phyloP scores from a whole-genome alignment of 163 green algal species.

The Chlamydomonas reinhardtii region DNA sequence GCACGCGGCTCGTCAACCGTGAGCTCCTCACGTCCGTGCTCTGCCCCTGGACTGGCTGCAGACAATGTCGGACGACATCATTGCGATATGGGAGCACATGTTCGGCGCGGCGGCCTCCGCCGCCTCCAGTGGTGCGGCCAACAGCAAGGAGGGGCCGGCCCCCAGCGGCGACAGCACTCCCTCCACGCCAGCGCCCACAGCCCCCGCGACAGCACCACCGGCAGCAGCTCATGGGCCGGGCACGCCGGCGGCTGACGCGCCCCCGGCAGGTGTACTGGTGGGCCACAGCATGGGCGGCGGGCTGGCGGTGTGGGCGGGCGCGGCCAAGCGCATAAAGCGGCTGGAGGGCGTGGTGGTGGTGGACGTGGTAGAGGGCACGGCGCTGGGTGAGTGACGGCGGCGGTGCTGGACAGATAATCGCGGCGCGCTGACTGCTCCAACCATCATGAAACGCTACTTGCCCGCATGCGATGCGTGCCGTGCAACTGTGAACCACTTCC shows the following conservation, averaged over 20 bases:
- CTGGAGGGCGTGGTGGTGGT: conserved; percentile 90
- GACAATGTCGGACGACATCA: conserved; percentile 68
- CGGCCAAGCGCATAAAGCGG: conserved; percentile 59
- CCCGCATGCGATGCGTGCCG: too few relatives aligned
- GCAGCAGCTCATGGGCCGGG: background rate
- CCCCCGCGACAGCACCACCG: background rate
- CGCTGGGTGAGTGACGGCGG: conserved; percentile 67
- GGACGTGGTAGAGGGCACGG: conserved; percentile 95
- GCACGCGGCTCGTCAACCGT: too few relatives aligned
- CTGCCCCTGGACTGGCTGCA: background rate
- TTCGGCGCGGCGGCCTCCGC: conserved; percentile 27
- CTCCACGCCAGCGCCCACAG: background rate
- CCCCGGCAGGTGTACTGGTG: conserved; percentile 78
- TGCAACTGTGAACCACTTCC: too few relatives aligned
- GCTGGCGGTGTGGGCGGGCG: conserved; percentile 82
- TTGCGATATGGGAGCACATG: conserved; percentile 72
- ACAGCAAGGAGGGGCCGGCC: background rate
- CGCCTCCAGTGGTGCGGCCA: background rate
- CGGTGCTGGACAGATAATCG: too few relatives aligned
- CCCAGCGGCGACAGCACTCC: background rate
- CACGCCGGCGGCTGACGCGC: background rate
- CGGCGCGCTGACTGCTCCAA: too few relatives aligned
- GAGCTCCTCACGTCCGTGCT: too few relatives aligned
- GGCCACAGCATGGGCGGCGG: conserved; percentile 95
- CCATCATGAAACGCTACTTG: too few relatives aligned